phyloP scores from a whole-genome alignment of 352 stramenopile species.

The Pythium dissotocum region DNA sequence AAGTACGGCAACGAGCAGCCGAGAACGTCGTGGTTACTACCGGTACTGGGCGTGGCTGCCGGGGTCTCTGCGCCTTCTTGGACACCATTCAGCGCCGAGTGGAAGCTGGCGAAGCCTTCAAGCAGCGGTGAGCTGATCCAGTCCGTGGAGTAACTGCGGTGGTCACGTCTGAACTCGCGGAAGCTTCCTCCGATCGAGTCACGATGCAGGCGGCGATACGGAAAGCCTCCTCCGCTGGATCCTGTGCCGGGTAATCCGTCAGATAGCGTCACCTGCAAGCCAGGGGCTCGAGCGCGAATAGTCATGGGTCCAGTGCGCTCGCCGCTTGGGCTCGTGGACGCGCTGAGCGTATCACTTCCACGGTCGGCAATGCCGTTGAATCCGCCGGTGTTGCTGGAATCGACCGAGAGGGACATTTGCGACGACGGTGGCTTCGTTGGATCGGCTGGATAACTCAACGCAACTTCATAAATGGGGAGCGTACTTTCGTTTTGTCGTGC shows the following conservation, averaged over 20 bases:
- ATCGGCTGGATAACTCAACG: slow-evolving; percentile 4
- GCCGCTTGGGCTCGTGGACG: slow-evolving; percentile 10
- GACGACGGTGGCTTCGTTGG: not conserved
- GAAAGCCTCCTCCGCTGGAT: slow-evolving; percentile 1
- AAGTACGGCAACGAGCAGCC: slow-evolving; percentile 22
- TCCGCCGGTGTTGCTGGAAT: slow-evolving; percentile 5
- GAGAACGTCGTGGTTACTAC: slow-evolving; percentile 2
- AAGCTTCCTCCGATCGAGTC: slow-evolving; percentile 13
- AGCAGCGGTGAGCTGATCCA: slow-evolving; percentile 29
- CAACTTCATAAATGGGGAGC: slow-evolving; percentile 27
- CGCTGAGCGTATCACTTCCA: slow-evolving; percentile 7
- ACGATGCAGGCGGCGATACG: slow-evolving; percentile 13
- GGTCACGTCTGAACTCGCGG: slow-evolving; percentile 18
- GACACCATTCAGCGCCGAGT: slow-evolving; percentile 18
- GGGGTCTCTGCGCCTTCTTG: slow-evolving; percentile 9
- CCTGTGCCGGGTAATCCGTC: not conserved
- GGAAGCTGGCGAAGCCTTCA: slow-evolving; percentile 27
- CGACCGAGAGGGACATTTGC: slow-evolving; percentile 14
- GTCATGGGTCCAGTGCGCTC: slow-evolving; percentile 11
- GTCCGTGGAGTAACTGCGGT: slow-evolving; percentile 20
- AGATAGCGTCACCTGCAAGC: not conserved
- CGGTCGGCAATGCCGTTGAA: not conserved
- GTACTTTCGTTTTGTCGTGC: slow-evolving; percentile 9
- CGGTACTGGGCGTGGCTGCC: not conserved
- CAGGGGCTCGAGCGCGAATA: slow-evolving; percentile 1